These are phyloP conservation scores for Ilex paraguariensis DNA, from an alignment of 305 asterid genomes.

Conservation along the genomic window DNA sequence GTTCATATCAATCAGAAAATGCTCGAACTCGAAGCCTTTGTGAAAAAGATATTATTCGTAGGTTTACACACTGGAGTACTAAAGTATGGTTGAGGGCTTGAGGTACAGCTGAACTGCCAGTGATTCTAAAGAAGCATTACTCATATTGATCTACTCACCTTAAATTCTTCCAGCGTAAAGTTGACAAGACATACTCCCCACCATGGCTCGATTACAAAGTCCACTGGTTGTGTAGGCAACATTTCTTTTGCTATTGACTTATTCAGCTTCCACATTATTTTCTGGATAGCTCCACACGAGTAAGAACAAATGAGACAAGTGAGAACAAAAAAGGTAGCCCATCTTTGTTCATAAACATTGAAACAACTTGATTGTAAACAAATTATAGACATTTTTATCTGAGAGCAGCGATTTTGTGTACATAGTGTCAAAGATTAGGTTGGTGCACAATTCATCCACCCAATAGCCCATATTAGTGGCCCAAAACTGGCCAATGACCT, in stretches of 20 bases:
- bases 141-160: slow-evolving; percentile 40
- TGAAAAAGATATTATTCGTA: too few species aligned
- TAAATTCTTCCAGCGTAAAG: slow-evolving; percentile 96
- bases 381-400: too few species aligned
- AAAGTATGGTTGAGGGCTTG: background rate
- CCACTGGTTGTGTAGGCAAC: slow-evolving; percentile 91
- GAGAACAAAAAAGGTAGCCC: slow-evolving; percentile 2
- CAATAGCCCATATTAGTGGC: too few species aligned
- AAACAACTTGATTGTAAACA: too few species aligned
- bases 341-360: background rate
- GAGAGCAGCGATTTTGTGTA: too few species aligned
- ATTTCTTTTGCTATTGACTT: slow-evolving; percentile 96
- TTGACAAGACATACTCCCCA: slow-evolving; percentile 99
- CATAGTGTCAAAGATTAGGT: too few species aligned
- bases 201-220: slow-evolving; percentile 90
- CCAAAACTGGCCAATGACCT: too few species aligned
- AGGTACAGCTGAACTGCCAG: background rate
- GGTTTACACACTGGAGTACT: too few species aligned
- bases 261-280: slow-evolving; percentile 99
- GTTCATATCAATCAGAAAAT: slow-evolving; percentile 10
- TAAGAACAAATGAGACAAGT: slow-evolving; percentile 25
- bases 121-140: too few species aligned
- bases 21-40: slow-evolving; percentile 5
- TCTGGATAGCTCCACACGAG: slow-evolving; percentile 65
- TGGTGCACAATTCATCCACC: too few species aligned